phyloP scores from a whole-genome alignment of 2,329 filamentous ascomycete genomes.

The Fusarium penzigii region DNA sequence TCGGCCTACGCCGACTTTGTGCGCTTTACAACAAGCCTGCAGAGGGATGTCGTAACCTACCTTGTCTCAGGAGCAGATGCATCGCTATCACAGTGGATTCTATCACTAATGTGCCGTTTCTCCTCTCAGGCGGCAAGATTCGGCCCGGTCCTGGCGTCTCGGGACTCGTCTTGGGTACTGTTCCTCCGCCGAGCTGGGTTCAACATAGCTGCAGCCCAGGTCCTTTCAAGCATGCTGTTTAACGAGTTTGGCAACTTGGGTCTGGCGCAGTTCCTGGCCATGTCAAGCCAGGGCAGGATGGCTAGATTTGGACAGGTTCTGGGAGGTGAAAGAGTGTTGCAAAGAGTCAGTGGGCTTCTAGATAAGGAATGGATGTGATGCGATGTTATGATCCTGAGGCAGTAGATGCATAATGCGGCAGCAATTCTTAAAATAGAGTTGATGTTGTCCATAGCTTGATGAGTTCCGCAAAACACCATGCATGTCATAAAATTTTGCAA shows the following conservation, averaged over 20 bases:
- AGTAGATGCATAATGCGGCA: neutral
- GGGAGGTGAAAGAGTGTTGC: conserved; percentile 28
- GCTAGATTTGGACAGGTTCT: conserved; percentile 29
- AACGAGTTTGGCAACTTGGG: conserved; percentile 29
- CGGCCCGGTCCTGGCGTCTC: conserved; percentile 37
- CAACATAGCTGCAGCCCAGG: conserved; percentile 39
- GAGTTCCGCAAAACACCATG: no score
- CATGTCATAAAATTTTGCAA: no score
- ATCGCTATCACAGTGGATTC: conserved; percentile 56
- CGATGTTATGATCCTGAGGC: neutral
- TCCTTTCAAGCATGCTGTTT: conserved; percentile 30
- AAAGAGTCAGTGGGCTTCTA: conserved; percentile 11
- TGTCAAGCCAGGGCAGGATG: conserved; percentile 29
- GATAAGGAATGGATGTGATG: conserved; percentile 12
- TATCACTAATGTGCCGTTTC: conserved; percentile 52
- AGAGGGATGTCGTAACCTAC: conserved; percentile 40
- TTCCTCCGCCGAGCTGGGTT: conserved; percentile 39
- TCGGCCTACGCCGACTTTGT: conserved; percentile 51
- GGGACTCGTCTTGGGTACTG: conserved; percentile 43
- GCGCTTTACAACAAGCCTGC: conserved; percentile 46
- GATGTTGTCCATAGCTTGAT: no score
- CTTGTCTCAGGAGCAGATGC: conserved; percentile 53
- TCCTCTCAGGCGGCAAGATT: conserved; percentile 28
- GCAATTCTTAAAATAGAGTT: neutral
- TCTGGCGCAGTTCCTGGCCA: conserved; percentile 33